Percentiles rank a stretch among this genome's conserved stretches.
phyloP scores from a whole-genome alignment of 805 yeast species.

The Saturnispora sekii region DNA sequence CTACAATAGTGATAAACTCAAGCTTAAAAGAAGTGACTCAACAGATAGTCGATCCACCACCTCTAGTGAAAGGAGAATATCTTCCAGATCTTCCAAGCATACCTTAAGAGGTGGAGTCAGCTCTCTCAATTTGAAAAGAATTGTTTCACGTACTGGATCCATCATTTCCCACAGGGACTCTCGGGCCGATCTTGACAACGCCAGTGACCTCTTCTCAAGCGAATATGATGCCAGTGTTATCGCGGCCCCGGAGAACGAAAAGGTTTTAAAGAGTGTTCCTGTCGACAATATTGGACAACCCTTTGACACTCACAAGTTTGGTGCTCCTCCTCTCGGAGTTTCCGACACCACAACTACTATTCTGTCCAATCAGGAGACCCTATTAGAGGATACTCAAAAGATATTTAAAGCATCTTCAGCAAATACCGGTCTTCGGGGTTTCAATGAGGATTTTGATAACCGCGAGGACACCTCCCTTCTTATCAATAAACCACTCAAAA shows the following conservation, averaged over 20 bases:
- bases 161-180: neutral
- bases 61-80: neutral
- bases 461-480: conserved; percentile 1
- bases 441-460: neutral
- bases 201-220: neutral
- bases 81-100: neutral
- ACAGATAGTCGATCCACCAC: neutral
- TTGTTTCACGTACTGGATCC: conserved; percentile 4
- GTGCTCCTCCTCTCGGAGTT: no score
- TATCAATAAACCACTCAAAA: neutral
- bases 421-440: no score
- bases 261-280: no score
- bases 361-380: no score
- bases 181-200: neutral
- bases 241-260: no score
- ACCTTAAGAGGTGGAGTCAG: neutral
- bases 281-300: no score
- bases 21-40: neutral
- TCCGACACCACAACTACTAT: no score
- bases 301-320: no score
- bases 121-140: conserved; percentile 2
- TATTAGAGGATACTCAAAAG: no score
- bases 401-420: no score
- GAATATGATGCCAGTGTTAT: neutral
- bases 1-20: no score